A percentile compares a stretch with the other conserved stretches of the same genome.
These are phyloP conservation scores for Xylaria sp. DNA, from an alignment of 2,329 filamentous ascomycete genomes.

Conservation along the genomic window DNA sequence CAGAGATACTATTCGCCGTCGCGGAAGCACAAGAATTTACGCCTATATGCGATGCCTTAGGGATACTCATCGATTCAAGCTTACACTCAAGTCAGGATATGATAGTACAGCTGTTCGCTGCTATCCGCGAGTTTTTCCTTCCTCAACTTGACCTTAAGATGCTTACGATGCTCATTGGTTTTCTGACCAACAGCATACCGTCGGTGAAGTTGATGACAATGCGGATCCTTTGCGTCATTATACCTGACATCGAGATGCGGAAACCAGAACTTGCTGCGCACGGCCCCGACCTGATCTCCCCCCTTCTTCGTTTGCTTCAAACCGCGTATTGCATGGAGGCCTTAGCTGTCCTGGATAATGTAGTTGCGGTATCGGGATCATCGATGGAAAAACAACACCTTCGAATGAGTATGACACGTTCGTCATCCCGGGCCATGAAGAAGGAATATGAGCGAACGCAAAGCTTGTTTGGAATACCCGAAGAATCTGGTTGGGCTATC, in stretches of 20 bases:
- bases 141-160: conserved; percentile 85
- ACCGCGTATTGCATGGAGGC: conserved; percentile 95
- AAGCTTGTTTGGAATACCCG: conserved; percentile 95
- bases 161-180: conserved; percentile 88
- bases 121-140: conserved; percentile 82
- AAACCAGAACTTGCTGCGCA: conserved; percentile 90
- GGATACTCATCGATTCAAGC: conserved; percentile 74
- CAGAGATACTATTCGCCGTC: conserved; percentile 75
- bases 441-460: conserved; percentile 96
- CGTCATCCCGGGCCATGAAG: conserved; percentile 83
- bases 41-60: conserved; percentile 75
- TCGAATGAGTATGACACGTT: conserved; percentile 96
- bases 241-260: conserved; percentile 92
- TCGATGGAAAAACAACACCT: conserved; percentile 95
- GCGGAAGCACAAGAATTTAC: conserved; percentile 78
- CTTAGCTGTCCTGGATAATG: conserved; percentile 89
- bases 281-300: conserved; percentile 94
- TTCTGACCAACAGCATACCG: conserved; percentile 86
- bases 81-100: conserved; percentile 80
- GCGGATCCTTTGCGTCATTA: conserved; percentile 84
- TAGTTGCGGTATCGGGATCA: conserved; percentile 92
- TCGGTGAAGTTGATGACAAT: conserved; percentile 96
- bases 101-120: conserved; percentile 76
- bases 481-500: conserved; percentile 95
- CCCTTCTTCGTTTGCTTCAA: conserved; percentile 86